Base-by-base conservation (phyloP, 441 rosid genomes). In the Aleurites moluccanus region DNA sequence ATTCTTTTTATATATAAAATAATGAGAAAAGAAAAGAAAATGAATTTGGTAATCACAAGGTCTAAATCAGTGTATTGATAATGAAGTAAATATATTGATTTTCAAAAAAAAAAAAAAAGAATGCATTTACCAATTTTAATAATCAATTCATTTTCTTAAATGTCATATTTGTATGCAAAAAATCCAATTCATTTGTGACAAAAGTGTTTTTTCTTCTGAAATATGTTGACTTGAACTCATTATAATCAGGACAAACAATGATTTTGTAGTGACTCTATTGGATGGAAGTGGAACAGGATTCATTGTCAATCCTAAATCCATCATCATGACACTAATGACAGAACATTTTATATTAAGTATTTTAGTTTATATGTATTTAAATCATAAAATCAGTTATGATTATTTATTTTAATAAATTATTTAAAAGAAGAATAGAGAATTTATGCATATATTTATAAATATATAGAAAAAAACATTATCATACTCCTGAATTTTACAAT, bases 211-310 rank as follows among this genome's bases (percentile, higher is more conserved):
- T 28, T 30, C 71, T 25, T 16, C 16, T 9, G 15, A 49, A 67
- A 47, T 68, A 27, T 68, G 14, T 49, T 68, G 59, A 53, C 44
- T 50, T 18, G 40, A 49, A 47, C 1, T 45, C 57, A 47, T 15
- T 68, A 9, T 28, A 23, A 67, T 45, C 3, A 13, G 3, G 57
- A 45, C n/a, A 47, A 3, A 25, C 30, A 28, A 60, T 28, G 10
- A 60, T 60, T 28, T 60, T 27, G 64, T 60, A 60, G n/a, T 28
- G 64, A 60, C 35, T 27, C 33, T 60, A 6, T 59, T 59, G 64
- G 35, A 27, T 4, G 18, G 6, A 20, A 7, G 23, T 4, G 40
- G 20, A 60, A 28, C 28, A 60, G 8, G 38, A 27, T n/a, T 16
- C 18, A 60, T 60, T 60, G 6, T 28, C 30, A 8, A 60, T 60